Percentiles rank a stretch among this genome's conserved stretches.
These are phyloP conservation scores for Beta lomatogona DNA, from an alignment of 179 eudicot genomes.

Conservation along the genomic window DNA sequence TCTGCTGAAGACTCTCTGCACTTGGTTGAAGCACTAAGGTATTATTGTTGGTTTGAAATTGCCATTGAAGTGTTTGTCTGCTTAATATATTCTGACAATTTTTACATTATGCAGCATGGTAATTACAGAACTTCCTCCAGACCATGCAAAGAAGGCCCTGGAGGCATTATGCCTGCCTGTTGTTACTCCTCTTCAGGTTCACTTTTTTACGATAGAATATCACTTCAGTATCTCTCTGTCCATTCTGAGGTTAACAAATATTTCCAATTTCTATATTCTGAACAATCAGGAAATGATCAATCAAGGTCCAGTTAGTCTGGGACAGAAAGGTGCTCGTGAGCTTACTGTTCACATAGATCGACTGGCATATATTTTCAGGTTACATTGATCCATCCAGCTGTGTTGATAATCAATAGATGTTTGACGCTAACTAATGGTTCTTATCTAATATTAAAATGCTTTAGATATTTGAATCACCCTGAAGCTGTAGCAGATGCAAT, in stretches of 20 bases:
- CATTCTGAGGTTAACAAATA: conserved; percentile 3
- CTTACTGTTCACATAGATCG: conserved; percentile 97
- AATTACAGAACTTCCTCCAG: conserved; percentile 94
- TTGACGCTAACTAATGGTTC: neutral
- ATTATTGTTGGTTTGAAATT: conserved; percentile 20
- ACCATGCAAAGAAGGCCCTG: conserved; percentile 91
- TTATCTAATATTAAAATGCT: conserved; percentile 19
- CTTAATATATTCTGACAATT: conserved; percentile 22
- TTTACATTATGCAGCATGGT: conserved; percentile 68
- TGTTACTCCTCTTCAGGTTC: conserved; percentile 88
- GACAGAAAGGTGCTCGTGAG: conserved; percentile 86
- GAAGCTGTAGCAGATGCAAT: conserved; percentile 99
- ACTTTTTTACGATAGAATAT: neutral
- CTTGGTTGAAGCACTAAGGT: conserved; percentile 97
- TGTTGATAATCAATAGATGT: neutral
- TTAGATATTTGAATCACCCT: conserved; percentile 88
- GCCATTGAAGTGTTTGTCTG: neutral
- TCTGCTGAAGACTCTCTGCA: conserved; percentile 96
- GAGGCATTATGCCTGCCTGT: conserved; percentile 93
- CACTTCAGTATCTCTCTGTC: conserved; percentile 5
- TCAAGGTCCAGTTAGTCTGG: conserved; percentile 81
- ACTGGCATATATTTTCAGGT: conserved; percentile 96
- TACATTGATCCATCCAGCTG: conserved; percentile 6
- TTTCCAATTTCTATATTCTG: conserved; percentile 6
- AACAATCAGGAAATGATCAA: conserved; percentile 75